Evolutionary conservation across 768 basidiomycete species (phyloP), one percentile per base, ranked within the genome.

Genomic region (Panellus pusillus): DNA sequence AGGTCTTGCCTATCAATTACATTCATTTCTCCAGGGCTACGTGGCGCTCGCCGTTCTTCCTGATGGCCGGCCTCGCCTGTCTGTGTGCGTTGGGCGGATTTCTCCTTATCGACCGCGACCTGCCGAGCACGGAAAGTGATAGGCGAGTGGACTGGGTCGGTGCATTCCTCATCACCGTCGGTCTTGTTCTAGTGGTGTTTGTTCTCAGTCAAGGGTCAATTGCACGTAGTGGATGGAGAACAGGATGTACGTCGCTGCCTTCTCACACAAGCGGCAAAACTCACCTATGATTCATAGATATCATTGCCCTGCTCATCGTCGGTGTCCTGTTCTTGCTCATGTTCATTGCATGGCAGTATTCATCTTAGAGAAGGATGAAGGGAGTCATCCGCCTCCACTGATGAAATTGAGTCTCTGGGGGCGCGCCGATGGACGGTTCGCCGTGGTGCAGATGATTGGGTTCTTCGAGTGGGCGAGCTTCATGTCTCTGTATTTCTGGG

Each of bases 111-210:
- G 82, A 85, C 17, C 18, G 64, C 0, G 86, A 87, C 57, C 48
- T 55, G 4, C 62, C 60, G 3, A 70, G 74, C 1, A 29, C 54
- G 13, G 68, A 73, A 32, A 28, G 13, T 1, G 71, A 72, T 29
- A 46, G 71, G 31, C 73, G 84, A 0, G 74, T 92, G 0, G 90
- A 93, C 61, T 91, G 87, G 86, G 65, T 89, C 14, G 91, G 90
- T 6, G 88, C 86, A 0, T 65, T 77, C 13, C 66, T 91, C 11
- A 63, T 72, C 18, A 91, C 88, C 1, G 62, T 71, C 0, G 88
- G 87, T 1, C 70, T 92, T 29, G 79, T 84, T 1, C 69, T 91
- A 1, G 71, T 92, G 52, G 75, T 85, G 8, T 91, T 91, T 60
- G 82, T 83, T 1, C 77, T 93, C 11, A 80, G 80, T 27, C 80